These are phyloP conservation scores for Tricholoma bakamatsutake DNA, from an alignment of 768 basidiomycete species.

Conservation along the genomic window DNA sequence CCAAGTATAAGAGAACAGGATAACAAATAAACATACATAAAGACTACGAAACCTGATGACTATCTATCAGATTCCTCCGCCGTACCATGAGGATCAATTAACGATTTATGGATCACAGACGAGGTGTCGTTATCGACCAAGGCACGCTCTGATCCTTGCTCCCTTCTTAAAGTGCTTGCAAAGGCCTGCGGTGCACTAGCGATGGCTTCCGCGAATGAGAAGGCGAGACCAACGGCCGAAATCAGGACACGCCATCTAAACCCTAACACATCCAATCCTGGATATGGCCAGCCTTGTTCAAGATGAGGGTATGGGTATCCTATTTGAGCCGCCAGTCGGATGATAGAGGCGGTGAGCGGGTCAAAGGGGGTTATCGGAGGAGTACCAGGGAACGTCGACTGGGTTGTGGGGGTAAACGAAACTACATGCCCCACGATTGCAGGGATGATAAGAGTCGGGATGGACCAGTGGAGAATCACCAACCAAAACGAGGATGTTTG, in stretches of 20 bases:
- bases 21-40: conserved; percentile 10
- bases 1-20: conserved; percentile 7
- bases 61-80: conserved; percentile 3
- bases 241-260: conserved; percentile 48
- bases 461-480: conserved; percentile 54
- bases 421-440: conserved; percentile 50
- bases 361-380: conserved; percentile 38
- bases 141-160: conserved; percentile 16
- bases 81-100: conserved; percentile 14
- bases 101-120: conserved; percentile 11
- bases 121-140: background rate
- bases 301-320: conserved; percentile 43
- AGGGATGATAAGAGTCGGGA: conserved; percentile 59
- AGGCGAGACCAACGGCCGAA: conserved; percentile 51
- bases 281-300: background rate
- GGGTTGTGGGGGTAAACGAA: conserved; percentile 48
- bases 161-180: conserved; percentile 22
- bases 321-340: conserved; percentile 53
- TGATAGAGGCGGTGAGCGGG: conserved; percentile 58
- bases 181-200: conserved; percentile 36
- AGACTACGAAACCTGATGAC: background rate
- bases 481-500: conserved; percentile 44
- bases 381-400: conserved; percentile 5
- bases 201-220: conserved; percentile 66
- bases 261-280: conserved; percentile 50